These are phyloP conservation scores for Calophaca sinica DNA, from an alignment of 306 rosid species.

Conservation along the genomic window DNA sequence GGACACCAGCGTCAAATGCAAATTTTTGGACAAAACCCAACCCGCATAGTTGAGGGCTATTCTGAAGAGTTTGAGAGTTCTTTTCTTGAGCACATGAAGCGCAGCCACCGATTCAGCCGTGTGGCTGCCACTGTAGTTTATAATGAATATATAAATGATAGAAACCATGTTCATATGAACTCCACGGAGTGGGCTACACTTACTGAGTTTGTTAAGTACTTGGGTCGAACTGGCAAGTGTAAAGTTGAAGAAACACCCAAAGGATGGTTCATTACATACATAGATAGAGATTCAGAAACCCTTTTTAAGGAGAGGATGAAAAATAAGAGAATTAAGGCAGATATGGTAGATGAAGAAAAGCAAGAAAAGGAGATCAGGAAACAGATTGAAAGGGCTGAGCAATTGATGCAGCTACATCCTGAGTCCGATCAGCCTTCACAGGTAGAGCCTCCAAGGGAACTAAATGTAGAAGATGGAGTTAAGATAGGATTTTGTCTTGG, in stretches of 20 bases:
- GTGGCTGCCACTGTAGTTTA: slow-evolving; percentile 90
- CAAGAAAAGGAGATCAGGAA: slow-evolving; percentile 83
- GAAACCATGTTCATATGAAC: slow-evolving; percentile 92
- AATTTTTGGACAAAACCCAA: slow-evolving; percentile 79
- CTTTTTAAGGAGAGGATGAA: slow-evolving; percentile 85
- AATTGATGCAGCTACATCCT: slow-evolving; percentile 47
- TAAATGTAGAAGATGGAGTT: slow-evolving; percentile 68
- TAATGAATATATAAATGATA: slow-evolving; percentile 82
- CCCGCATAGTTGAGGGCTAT: slow-evolving; percentile 79
- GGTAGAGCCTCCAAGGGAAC: slow-evolving; percentile 53
- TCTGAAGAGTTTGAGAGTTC: slow-evolving; percentile 77
- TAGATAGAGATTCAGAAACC: slow-evolving; percentile 79
- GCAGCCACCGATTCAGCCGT: slow-evolving; percentile 88
- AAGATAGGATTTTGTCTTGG: slow-evolving; percentile 83
- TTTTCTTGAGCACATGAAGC: slow-evolving; percentile 88
- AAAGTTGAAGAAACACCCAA: slow-evolving; percentile 96
- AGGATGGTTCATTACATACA: slow-evolving; percentile 91
- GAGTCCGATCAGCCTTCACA: slow-evolving; percentile 53
- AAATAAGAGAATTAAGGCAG: slow-evolving; percentile 66
- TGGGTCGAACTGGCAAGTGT: slow-evolving; percentile 84
- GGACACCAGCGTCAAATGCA: slow-evolving; percentile 97
- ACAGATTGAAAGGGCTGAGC: slow-evolving; percentile 84
- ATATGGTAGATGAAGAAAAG: slow-evolving; percentile 87
- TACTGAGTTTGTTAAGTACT: slow-evolving; percentile 84
- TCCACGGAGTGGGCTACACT: slow-evolving; percentile 84